phyloP scores from a whole-genome alignment of 2,329 filamentous ascomycete genomes.

The Colletotrichum incanum region DNA sequence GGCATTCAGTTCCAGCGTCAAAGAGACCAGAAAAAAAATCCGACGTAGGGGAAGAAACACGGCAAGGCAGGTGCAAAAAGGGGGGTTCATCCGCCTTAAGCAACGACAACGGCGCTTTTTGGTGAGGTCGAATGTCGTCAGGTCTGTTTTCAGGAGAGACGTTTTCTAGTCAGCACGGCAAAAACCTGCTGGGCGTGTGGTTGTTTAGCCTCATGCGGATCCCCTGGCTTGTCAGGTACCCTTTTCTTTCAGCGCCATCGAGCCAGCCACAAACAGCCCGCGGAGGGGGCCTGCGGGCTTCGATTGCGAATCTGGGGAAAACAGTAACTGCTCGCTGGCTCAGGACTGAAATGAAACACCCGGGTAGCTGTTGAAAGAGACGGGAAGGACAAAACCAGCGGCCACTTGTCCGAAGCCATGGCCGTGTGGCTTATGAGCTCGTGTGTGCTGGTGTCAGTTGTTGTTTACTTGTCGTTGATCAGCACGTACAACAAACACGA shows the following conservation, averaged over 20 bases:
- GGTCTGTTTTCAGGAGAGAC: constrained; percentile 32
- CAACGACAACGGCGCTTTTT: constrained; percentile 23
- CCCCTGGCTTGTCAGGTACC: constrained; percentile 20
- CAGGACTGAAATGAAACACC: constrained; percentile 31
- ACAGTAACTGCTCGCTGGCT: background rate
- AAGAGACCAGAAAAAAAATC: constrained; percentile 1
- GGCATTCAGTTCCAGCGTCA: constrained; percentile 29
- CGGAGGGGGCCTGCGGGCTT: background rate
- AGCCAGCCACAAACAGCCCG: constrained; percentile 27
- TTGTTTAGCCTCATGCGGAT: constrained; percentile 40
- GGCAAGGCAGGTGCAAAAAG: constrained; percentile 22
- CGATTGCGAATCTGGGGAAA: background rate
- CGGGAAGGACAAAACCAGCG: constrained; percentile 22
- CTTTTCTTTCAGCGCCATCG: constrained; percentile 23
- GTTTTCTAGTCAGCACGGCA: constrained; percentile 14
- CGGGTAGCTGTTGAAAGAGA: constrained; percentile 9
- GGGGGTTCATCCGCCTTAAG: constrained; percentile 1
- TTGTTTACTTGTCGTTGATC: constrained; percentile 5
- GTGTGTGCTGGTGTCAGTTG: background rate
- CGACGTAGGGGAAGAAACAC: constrained; percentile 30
- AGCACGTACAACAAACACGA: background rate
- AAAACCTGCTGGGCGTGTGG: constrained; percentile 33
- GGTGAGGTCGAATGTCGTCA: constrained; percentile 22
- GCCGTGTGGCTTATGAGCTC: constrained; percentile 12
- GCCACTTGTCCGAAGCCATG: constrained; percentile 16